Evolutionary conservation across 1,284 basidiomycete genomes (phyloP).

Genomic region (Melampsora occidentalis): DNA sequence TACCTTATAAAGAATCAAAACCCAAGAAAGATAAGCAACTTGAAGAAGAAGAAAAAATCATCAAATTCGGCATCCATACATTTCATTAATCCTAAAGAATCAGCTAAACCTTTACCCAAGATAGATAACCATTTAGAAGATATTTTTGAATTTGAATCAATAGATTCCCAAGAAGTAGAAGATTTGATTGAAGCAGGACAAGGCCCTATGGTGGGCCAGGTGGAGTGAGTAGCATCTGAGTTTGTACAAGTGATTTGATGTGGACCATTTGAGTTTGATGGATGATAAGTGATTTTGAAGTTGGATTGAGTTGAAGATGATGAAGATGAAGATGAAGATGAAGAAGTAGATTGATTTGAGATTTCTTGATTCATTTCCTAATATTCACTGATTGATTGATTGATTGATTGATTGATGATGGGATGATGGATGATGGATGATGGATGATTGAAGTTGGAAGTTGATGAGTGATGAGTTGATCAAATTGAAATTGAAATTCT

Average conservation of each 20-base stretch:
- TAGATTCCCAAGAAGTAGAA: background rate
- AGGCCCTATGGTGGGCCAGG: background rate
- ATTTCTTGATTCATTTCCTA: too few relatives aligned
- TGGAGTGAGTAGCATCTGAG: background rate
- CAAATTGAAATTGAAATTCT: too few relatives aligned
- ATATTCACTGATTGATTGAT: background rate
- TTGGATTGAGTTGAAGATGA: background rate
- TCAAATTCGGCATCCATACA: background rate
- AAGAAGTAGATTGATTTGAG: background rate
- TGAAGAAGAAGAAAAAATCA: background rate
- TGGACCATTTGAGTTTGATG: background rate
- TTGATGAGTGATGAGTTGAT: too few relatives aligned
- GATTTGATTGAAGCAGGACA: background rate
- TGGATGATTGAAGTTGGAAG: too few relatives aligned
- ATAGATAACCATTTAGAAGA: slow-evolving; percentile 22
- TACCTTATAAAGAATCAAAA: background rate
- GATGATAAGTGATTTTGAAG: slow-evolving; percentile 8
- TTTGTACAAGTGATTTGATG: slow-evolving; percentile 10
- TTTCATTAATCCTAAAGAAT: slow-evolving; percentile 23
- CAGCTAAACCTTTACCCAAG: slow-evolving; percentile 23
- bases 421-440: too few relatives aligned
- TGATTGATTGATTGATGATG: too few relatives aligned
- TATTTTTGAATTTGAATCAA: background rate
- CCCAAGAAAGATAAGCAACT: background rate
- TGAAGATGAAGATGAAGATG: background rate